A percentile compares a stretch with the other conserved stretches of the same genome.
phyloP scores from a whole-genome alignment of 805 yeast species.

The Wickerhamiella musiphila region DNA sequence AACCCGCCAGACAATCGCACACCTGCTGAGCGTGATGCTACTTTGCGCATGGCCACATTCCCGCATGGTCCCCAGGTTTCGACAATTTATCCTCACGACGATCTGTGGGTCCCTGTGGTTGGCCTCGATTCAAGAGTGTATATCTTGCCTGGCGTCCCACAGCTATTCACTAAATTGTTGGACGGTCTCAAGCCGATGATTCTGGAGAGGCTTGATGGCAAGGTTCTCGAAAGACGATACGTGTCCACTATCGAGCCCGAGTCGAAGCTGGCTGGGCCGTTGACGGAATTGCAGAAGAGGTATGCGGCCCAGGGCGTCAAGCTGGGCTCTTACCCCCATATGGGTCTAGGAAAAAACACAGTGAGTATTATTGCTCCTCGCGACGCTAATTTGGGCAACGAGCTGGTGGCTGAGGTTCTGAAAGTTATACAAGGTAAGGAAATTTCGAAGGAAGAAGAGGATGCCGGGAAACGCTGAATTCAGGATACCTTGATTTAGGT shows the following conservation, averaged over 20 bases:
- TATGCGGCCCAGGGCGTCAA: conserved; percentile 32
- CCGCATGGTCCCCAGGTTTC: conserved; percentile 31
- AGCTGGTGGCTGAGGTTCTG: conserved; percentile 20
- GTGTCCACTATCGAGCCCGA: conserved; percentile 49
- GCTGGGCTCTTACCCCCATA: conserved; percentile 77
- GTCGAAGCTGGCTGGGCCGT: conserved; percentile 48
- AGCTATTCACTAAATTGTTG: conserved; percentile 42
- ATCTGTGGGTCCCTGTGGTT: conserved; percentile 75
- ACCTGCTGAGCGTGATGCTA: conserved; percentile 36
- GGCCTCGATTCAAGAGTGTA: conserved; percentile 45
- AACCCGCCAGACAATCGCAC: conserved; percentile 11
- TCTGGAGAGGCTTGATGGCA: conserved; percentile 24
- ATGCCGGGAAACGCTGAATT: too few species aligned
- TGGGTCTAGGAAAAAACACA: conserved; percentile 43
- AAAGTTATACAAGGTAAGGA: conserved; percentile 35
- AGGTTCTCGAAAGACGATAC: conserved; percentile 25
- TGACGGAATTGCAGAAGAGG: conserved; percentile 34
- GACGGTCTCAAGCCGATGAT: conserved; percentile 26
- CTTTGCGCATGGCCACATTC: conserved; percentile 62
- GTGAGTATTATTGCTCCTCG: conserved; percentile 54
- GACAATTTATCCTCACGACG: conserved; percentile 27
- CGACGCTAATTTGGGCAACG: conserved; percentile 13
- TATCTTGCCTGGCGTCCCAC: conserved; percentile 75
- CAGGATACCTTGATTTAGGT: too few species aligned
- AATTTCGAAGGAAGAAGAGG: conserved; percentile 42